Base-by-base conservation (phyloP, 2,329 filamentous ascomycete genomes). In the Tolypocladium nubicola region DNA sequence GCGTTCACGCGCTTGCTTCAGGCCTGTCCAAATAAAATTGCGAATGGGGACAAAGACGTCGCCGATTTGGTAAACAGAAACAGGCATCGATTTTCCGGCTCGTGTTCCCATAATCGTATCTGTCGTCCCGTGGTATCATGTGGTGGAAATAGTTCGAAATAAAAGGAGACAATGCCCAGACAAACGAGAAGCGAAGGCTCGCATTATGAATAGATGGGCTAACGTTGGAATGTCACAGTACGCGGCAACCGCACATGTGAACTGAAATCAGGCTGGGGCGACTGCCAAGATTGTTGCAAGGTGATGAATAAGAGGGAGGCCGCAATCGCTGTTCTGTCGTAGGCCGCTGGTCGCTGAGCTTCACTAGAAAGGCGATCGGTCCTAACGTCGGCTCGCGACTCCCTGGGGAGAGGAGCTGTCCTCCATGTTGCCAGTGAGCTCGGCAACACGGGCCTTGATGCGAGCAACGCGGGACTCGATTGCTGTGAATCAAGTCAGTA, bases 401-500 rank as follows among this genome's bases (percentile, higher is more conserved):
- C 63, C 54, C 26, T 68, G 64, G 33, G 79, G 75, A 8, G 67
- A 70, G 45, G 65, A 67, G 39, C 71, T 71, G 49, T 74, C 77
- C 67, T 93, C 88, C 82, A 89, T 89, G 71, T 89, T 89, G 65
- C 88, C 88, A 2, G 94, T 99, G 65, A 99, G 76, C 71, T 97
- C 91, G 55, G 94, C 94, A 58, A 99, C 94, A 61, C 94, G 87
- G 59, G 94, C 94, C 76, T 97, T 97, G 81, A 99, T 99, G 61
- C 94, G 89, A 53, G 94, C 94, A 59, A 97, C 94, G 63, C 94
- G 89, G 53, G 91, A 92, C 73, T 99, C 94, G 67, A 97, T 97
- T 40, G 92, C 90, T 95, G 64, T n/a, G 56, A 30, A 14, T 47
- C 49, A 54, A 1, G 60, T 73, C 52, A 72, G 69, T 37, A 53